Evolutionary conservation across 2,329 filamentous ascomycete genomes (phyloP), one percentile per base, ranked within the genome.

Genomic region (Stachybotrys chartarum): DNA sequence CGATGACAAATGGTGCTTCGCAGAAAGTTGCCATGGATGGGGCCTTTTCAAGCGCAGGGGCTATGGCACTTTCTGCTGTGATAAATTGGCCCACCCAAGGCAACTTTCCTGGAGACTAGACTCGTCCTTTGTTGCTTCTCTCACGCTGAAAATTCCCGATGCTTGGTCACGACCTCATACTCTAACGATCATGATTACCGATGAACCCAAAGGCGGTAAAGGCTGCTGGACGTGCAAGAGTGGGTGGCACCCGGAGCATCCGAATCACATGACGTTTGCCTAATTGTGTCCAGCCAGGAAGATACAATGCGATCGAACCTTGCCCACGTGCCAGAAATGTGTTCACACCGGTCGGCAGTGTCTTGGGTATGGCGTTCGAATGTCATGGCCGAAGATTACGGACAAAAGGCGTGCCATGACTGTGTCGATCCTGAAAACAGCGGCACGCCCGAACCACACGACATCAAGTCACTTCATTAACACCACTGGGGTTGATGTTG

Each of bases 141-240:
- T 24, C 24, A 24, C 35, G 5, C 35, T 42, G 35, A 4, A 24
- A 24, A 24, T 24, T 5, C 5, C 5, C 35, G 3, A 42, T 42
- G 10, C 10, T 42, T 14, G 10, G 35, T 42, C 35, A 42, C 35
- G 10, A 17, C 16, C 45, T 14, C 8, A 10, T 10, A 10, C 16
- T 12, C 2, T 1, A 24, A 10, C 45, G 45, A 47, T 47, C 45
- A 47, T 24, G 45, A 14, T 24, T 47, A n/a, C 16, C 50, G 50
- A 12, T n/a, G n/a, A 2, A 42, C 1, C 18, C 16, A 61, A 57
- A 44, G 11, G 56, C 17, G 48, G 55, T 24, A 57, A 56, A 39
- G 53, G 54, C n/a, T 63, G 61, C 11, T 62, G 59, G 61, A 62
- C 60, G 14, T 62, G 61, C 8, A 18, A 53, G 58, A 59, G 61